These are phyloP conservation scores for Martensiomyces pterosporus DNA, from an alignment of 192 early-diverging fungal genomes.

Conservation along the genomic window DNA sequence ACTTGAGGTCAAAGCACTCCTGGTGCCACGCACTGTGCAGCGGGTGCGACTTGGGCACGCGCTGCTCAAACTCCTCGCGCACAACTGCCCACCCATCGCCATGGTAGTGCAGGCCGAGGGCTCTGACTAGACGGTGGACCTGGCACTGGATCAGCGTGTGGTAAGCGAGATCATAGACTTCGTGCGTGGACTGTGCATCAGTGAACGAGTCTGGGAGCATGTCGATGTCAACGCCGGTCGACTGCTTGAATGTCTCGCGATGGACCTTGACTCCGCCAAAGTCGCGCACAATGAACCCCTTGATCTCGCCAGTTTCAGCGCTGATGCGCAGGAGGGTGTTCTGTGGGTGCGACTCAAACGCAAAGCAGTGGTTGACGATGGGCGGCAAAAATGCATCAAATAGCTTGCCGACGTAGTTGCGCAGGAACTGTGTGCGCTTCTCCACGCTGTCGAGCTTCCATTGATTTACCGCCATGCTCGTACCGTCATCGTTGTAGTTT, in stretches of 20 bases:
- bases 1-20: constrained; percentile 52
- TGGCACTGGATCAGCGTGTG: constrained; percentile 61
- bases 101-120: constrained; percentile 55
- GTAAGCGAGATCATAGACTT: constrained; percentile 57
- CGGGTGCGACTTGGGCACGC: constrained; percentile 46
- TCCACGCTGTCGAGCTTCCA: constrained; percentile 47
- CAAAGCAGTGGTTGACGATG: constrained; percentile 56
- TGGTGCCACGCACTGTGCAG: constrained; percentile 52
- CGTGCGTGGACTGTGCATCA: constrained; percentile 46
- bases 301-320: constrained; percentile 43
- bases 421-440: constrained; percentile 49
- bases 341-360: constrained; percentile 64
- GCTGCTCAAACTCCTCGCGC: constrained; percentile 43
- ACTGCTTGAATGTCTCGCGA: constrained; percentile 43
- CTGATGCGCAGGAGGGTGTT: constrained; percentile 59
- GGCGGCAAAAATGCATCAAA: constrained; percentile 61
- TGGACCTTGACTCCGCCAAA: constrained; percentile 68
- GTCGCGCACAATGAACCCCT: constrained; percentile 62
- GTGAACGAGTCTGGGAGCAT: constrained; percentile 56
- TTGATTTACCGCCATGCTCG: constrained; percentile 39
- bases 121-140: constrained; percentile 58
- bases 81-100: constrained; percentile 59
- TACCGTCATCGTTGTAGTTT: constrained; percentile 39
- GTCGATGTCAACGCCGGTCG: constrained; percentile 49
- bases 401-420: constrained; percentile 44